Evolutionary conservation across 495 filamentous ascomycete species (phyloP).

Genomic region (Penicillium paxilli): DNA sequence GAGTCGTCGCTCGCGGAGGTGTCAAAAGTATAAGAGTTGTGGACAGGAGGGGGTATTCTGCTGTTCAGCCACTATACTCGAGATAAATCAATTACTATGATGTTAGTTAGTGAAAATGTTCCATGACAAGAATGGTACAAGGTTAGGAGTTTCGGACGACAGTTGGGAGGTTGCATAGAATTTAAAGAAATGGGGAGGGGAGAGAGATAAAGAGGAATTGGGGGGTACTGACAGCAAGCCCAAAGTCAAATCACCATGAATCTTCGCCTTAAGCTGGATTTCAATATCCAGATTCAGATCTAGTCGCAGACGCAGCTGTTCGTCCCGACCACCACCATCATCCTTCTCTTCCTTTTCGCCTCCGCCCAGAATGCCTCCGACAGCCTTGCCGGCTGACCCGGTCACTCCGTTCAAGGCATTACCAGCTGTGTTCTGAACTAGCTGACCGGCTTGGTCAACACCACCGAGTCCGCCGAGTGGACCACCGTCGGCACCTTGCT

Average conservation of each 20-base stretch:
- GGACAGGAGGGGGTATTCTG: conserved; percentile 2
- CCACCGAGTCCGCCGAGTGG: conserved; percentile 58
- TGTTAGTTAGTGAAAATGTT: conserved; percentile 25
- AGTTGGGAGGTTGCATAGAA: too few relatives aligned
- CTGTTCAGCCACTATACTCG: conserved; percentile 19
- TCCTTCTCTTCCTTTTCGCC: conserved; percentile 41
- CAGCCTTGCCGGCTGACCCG: conserved; percentile 57
- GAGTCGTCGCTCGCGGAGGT: not conserved
- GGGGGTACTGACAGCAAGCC: conserved; percentile 71
- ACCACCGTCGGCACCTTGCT: conserved; percentile 45
- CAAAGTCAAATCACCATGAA: conserved; percentile 86
- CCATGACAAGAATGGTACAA: too few relatives aligned
- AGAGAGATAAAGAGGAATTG: conserved; percentile 1
- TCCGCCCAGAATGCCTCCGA: conserved; percentile 49
- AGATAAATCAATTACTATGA: conserved; percentile 26
- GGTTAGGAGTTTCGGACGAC: not conserved
- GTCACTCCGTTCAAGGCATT: conserved; percentile 58
- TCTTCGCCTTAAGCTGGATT: conserved; percentile 87
- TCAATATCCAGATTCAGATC: conserved; percentile 89
- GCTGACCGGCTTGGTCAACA: conserved; percentile 55
- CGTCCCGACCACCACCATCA: conserved; percentile 54
- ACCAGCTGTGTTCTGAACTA: conserved; percentile 65
- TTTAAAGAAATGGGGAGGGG: not conserved
- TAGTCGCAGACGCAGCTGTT: conserved; percentile 74
- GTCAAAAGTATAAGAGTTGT: not conserved